phyloP scores from a whole-genome alignment of 169 alveolate genomes.

The Eimeria necatrix region DNA sequence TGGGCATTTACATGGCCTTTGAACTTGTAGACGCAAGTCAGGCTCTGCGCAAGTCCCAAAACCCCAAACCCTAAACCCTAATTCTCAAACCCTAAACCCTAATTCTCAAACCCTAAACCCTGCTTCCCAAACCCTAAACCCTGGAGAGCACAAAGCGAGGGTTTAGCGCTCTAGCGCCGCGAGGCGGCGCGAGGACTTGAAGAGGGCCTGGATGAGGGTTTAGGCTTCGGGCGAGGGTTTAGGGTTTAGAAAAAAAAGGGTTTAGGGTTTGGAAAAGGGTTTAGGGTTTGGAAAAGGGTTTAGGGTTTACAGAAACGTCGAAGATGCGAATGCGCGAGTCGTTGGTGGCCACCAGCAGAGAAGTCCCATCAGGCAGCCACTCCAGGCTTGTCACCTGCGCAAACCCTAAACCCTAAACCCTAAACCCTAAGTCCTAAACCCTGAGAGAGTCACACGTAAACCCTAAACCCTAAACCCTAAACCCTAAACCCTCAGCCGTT shows the following conservation, averaged over 20 bases:
- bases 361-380: conserved; percentile 70
- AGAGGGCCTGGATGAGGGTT: too few species aligned
- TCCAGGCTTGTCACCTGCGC: conserved; percentile 77
- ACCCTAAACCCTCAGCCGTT: background rate
- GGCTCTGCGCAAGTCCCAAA: conserved; percentile 28
- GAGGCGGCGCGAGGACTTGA: too few species aligned
- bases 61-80: conserved; percentile 51
- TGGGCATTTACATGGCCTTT: conserved; percentile 74
- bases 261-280: conserved; percentile 1
- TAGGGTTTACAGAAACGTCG: conserved; percentile 51
- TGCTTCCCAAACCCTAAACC: background rate
- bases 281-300: conserved; percentile 8
- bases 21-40: conserved; percentile 66
- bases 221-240: background rate
- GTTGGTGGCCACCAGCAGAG: conserved; percentile 73
- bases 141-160: background rate
- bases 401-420: conserved; percentile 44
- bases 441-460: background rate
- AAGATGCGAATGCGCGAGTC: conserved; percentile 81
- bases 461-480: conserved; percentile 38
- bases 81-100: conserved; percentile 15
- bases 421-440: conserved; percentile 46
- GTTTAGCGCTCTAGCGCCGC: too few species aligned
- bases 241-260: background rate
- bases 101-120: background rate